Percentiles rank a stretch among this genome's conserved stretches.
Evolutionary conservation across 345 rosid species (phyloP).

Genomic region (Citrus australasica): DNA sequence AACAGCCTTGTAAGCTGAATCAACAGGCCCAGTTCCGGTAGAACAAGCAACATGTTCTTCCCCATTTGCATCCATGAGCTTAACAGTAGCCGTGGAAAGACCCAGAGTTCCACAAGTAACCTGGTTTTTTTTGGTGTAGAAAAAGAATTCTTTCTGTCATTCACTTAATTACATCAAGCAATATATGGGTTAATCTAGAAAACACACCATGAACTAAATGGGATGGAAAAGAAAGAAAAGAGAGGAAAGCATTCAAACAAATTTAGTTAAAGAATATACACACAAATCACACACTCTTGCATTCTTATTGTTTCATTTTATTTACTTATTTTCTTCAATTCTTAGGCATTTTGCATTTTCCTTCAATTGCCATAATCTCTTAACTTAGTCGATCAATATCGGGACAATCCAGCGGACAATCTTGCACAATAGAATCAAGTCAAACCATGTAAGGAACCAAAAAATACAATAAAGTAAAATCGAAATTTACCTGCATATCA

Average conservation of each 20-base stretch:
- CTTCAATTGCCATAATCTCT: neutral
- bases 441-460: neutral
- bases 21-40: conserved; percentile 91
- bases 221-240: neutral
- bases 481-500: conserved; percentile 68
- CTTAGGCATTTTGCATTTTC: neutral
- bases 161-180: neutral
- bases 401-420: neutral
- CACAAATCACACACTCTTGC: neutral
- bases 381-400: neutral
- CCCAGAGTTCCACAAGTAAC: conserved; percentile 92
- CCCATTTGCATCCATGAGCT: conserved; percentile 68
- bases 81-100: conserved; percentile 90
- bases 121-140: conserved; percentile 32
- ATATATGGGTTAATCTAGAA: neutral
- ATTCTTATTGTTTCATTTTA: neutral
- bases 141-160: neutral
- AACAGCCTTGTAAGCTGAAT: conserved; percentile 96
- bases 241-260: neutral
- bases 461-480: neutral
- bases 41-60: conserved; percentile 73
- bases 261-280: neutral
- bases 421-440: neutral
- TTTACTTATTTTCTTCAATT: neutral
- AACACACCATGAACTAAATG: neutral